Evolutionary conservation across 108 stramenopile species (phyloP).

Genomic region (Pseudonitzschia multistriata): DNA sequence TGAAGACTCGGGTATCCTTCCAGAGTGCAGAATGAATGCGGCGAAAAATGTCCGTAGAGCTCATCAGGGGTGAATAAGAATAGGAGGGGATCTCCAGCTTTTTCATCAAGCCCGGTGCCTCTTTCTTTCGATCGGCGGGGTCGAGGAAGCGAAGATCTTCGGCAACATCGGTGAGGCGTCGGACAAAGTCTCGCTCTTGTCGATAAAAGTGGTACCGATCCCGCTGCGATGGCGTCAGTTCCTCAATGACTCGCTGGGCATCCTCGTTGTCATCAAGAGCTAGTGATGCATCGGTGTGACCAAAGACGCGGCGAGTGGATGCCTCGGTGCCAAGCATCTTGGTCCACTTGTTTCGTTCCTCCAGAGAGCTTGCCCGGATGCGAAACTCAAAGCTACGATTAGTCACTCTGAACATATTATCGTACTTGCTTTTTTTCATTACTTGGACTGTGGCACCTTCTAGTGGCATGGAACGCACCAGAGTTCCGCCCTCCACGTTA

Average conservation of each 20-base stretch:
- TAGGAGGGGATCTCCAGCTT: slow-evolving; percentile 76
- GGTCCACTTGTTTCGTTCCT: slow-evolving; percentile 72
- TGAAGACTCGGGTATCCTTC: slow-evolving; percentile 90
- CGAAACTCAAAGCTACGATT: slow-evolving; percentile 76
- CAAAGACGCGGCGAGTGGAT: slow-evolving; percentile 65
- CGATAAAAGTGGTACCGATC: slow-evolving; percentile 91
- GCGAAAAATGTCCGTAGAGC: slow-evolving; percentile 88
- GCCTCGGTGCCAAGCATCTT: slow-evolving; percentile 64
- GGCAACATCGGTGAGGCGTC: slow-evolving; percentile 86
- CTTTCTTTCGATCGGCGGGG: slow-evolving; percentile 70
- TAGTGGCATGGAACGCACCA: slow-evolving; percentile 86
- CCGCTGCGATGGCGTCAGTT: slow-evolving; percentile 73
- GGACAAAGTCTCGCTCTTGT: slow-evolving; percentile 90
- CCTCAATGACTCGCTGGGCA: slow-evolving; percentile 39
- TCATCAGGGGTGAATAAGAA: slow-evolving; percentile 90
- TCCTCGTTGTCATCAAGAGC: slow-evolving; percentile 36
- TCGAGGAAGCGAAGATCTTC: slow-evolving; percentile 94
- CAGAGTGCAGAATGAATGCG: slow-evolving; percentile 73
- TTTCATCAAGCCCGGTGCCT: slow-evolving; percentile 69
- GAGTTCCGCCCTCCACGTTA: slow-evolving; percentile 38
- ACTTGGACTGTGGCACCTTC: slow-evolving; percentile 70
- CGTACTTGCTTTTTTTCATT: slow-evolving; percentile 50
- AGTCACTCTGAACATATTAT: slow-evolving; percentile 59
- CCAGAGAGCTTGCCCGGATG: slow-evolving; percentile 63
- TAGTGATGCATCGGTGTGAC: slow-evolving; percentile 41